phyloP scores from a whole-genome alignment of 768 basidiomycete species.

The Termitomyces sp. region DNA sequence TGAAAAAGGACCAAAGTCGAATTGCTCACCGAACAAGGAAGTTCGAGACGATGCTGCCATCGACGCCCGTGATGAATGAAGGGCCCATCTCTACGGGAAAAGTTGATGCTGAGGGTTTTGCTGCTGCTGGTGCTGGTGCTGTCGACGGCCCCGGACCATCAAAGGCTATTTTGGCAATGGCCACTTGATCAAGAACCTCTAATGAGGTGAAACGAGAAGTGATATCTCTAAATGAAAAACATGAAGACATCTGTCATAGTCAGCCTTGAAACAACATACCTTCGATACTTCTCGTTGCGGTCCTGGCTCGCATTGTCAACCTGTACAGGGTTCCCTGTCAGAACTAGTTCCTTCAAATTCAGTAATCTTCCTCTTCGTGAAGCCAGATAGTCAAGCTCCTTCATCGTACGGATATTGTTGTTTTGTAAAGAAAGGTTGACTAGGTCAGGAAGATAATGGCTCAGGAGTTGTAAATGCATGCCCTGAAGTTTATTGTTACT shows the following conservation, averaged over 20 bases:
- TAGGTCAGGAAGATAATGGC: slow-evolving; percentile 73
- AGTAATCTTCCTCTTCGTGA: slow-evolving; percentile 53
- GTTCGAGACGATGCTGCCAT: slow-evolving; percentile 58
- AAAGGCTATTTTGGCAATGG: slow-evolving; percentile 76
- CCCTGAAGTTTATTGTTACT: slow-evolving; percentile 68
- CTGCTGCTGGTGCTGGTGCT: slow-evolving; percentile 30
- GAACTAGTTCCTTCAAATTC: slow-evolving; percentile 65
- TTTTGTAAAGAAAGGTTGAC: slow-evolving; percentile 77
- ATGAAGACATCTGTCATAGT: neutral
- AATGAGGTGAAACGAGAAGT: slow-evolving; percentile 76
- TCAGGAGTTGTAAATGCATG: slow-evolving; percentile 51
- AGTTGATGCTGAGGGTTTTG: slow-evolving; percentile 53
- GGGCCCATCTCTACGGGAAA: slow-evolving; percentile 76
- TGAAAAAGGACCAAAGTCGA: neutral
- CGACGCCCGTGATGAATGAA: slow-evolving; percentile 73
- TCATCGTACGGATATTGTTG: slow-evolving; percentile 65
- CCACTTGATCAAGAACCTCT: slow-evolving; percentile 78
- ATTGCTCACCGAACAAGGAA: slow-evolving; percentile 70
- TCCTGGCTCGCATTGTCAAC: slow-evolving; percentile 53
- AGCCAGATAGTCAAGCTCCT: slow-evolving; percentile 64
- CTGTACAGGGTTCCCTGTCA: slow-evolving; percentile 72
- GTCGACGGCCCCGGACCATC: slow-evolving; percentile 57
- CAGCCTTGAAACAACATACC: slow-evolving; percentile 34
- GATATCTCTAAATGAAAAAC: slow-evolving; percentile 54
- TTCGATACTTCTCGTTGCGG: slow-evolving; percentile 59